Evolutionary conservation across 78 protist species (phyloP).

Genomic region (Chrysochromulina parva): DNA sequence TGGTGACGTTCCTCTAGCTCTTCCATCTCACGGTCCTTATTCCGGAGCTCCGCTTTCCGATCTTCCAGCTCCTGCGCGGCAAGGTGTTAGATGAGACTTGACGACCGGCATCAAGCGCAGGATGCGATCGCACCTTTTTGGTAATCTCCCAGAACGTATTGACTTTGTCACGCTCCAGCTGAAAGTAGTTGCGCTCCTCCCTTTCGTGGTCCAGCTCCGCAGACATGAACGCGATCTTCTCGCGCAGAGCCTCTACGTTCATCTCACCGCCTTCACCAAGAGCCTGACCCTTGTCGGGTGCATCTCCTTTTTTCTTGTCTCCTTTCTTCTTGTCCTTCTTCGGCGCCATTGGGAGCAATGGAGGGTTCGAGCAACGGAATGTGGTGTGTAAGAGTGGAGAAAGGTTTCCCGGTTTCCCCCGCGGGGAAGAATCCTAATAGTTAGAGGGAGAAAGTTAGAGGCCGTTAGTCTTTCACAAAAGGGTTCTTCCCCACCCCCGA

Average conservation of each 20-base stretch:
- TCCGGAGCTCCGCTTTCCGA: conserved; percentile 68
- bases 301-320: conserved; percentile 10
- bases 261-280: neutral
- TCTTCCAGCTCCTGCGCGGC: conserved; percentile 62
- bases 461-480: too few relatives aligned
- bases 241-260: conserved; percentile 20
- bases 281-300: neutral
- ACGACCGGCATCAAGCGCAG: too few relatives aligned
- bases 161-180: conserved; percentile 80
- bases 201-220: conserved; percentile 49
- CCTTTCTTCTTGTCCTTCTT: conserved; percentile 32
- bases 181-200: conserved; percentile 78
- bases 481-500: too few relatives aligned
- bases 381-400: too few relatives aligned
- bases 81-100: too few relatives aligned
- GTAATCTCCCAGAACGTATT: conserved; percentile 77
- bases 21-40: conserved; percentile 78
- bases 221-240: neutral
- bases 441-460: too few relatives aligned
- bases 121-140: conserved; percentile 24
- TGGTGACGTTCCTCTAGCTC: conserved; percentile 79
- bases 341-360: too few relatives aligned
- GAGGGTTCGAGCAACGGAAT: too few relatives aligned
- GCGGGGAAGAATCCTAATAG: too few relatives aligned
- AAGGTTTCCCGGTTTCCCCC: too few relatives aligned